A percentile compares a stretch with the other conserved stretches of the same genome.
These are phyloP conservation scores for Penstemon eatonii DNA, from an alignment of 257 asterid genomes.

Conservation along the genomic window DNA sequence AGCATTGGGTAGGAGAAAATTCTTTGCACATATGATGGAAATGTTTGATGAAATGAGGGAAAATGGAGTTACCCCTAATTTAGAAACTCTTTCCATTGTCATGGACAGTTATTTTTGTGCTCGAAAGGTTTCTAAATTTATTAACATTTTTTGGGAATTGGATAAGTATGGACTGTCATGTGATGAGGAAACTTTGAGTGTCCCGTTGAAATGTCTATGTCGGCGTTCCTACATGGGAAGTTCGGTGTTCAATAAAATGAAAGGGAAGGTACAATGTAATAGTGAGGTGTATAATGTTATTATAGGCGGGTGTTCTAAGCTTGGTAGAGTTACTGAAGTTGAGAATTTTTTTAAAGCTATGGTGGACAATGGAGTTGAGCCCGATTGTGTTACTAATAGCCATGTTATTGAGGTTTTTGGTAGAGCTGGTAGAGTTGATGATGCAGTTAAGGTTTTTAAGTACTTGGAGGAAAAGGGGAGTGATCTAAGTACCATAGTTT, in stretches of 20 bases:
- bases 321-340: conserved; percentile 66
- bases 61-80: conserved; percentile 42
- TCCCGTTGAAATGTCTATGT: conserved; percentile 58
- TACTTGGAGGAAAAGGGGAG: conserved; percentile 52
- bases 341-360: conserved; percentile 56
- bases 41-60: conserved; percentile 50
- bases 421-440: conserved; percentile 66
- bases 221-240: conserved; percentile 53
- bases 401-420: conserved; percentile 73
- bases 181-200: conserved; percentile 47
- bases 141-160: conserved; percentile 46
- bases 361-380: conserved; percentile 75
- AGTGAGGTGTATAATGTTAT: conserved; percentile 49
- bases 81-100: conserved; percentile 55
- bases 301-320: conserved; percentile 79
- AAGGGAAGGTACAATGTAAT: conserved; percentile 49
- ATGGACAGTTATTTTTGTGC: conserved; percentile 70
- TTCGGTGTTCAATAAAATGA: conserved; percentile 57
- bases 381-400: conserved; percentile 60
- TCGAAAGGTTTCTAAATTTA: conserved; percentile 58
- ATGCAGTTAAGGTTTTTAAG: conserved; percentile 56
- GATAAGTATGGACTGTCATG: conserved; percentile 56
- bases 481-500: conserved; percentile 49
- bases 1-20: conserved; percentile 79
- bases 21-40: conserved; percentile 61